Evolutionary conservation across 1,284 basidiomycete genomes (phyloP).

Genomic region (Apiotrichum laibachii): DNA sequence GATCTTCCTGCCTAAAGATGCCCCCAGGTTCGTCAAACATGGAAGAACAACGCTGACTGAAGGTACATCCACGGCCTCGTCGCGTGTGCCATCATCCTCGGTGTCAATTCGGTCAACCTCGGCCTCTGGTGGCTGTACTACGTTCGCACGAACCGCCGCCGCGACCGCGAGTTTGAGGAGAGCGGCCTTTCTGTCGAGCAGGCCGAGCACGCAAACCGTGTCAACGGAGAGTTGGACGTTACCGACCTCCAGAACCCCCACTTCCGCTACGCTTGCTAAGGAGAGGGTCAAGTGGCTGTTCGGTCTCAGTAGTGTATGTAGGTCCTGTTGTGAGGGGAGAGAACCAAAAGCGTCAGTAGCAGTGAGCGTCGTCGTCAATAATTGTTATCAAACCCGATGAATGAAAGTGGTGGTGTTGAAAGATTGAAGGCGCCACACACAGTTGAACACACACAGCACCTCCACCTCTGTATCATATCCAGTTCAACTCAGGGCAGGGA

Average conservation of each 20-base stretch:
- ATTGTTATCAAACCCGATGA: no score
- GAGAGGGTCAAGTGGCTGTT: neutral
- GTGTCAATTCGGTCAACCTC: conserved; percentile 22
- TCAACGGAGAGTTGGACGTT: conserved; percentile 34
- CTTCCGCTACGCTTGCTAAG: conserved; percentile 9
- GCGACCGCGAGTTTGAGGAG: conserved; percentile 23
- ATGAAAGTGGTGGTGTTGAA: no score
- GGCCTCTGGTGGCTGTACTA: conserved; percentile 31
- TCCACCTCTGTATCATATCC: no score
- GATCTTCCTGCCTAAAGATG: conserved; percentile 29
- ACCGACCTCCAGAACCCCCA: conserved; percentile 25
- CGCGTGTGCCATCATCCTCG: conserved; percentile 27
- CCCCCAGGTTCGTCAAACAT: conserved; percentile 9
- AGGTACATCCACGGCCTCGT: conserved; percentile 23
- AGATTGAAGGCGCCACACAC: no score
- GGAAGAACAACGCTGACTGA: no score
- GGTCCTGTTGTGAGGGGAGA: neutral
- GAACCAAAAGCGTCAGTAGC: no score
- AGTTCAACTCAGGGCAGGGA: no score
- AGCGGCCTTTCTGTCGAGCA: conserved; percentile 30
- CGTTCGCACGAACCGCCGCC: conserved; percentile 22
- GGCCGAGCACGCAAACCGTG: conserved; percentile 25
- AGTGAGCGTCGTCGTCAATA: no score
- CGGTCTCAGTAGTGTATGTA: neutral
- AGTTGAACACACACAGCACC: no score